A percentile compares a stretch with the other conserved stretches of the same genome.
These are phyloP conservation scores for Mycena capillaripes DNA, from an alignment of 768 basidiomycete species.

Conservation along the genomic window DNA sequence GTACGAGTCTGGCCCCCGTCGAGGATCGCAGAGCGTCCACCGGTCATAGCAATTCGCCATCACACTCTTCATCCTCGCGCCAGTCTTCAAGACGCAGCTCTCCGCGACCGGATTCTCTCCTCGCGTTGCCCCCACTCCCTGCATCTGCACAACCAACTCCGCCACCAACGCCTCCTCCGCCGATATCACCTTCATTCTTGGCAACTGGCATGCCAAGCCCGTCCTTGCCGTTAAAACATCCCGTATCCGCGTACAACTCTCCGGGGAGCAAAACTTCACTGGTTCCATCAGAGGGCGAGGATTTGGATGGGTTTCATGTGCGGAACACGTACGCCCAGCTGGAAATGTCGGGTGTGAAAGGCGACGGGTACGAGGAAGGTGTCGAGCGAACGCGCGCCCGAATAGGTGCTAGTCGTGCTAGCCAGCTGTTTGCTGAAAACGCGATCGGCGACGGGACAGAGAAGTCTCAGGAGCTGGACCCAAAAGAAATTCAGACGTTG, in stretches of 20 bases:
- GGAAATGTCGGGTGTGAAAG: constrained; percentile 91
- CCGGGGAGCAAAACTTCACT: constrained; percentile 71
- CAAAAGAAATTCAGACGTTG: constrained; percentile 82
- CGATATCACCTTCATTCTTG: constrained; percentile 23
- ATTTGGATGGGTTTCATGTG: constrained; percentile 86
- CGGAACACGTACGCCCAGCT: constrained; percentile 91
- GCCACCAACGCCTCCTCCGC: constrained; percentile 35
- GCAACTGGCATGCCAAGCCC: constrained; percentile 39
- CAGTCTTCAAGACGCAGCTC: constrained; percentile 32
- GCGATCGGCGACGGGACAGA: constrained; percentile 70
- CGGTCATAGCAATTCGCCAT: constrained; percentile 42
- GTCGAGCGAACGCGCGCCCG: constrained; percentile 92
- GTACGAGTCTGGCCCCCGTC: constrained; percentile 37
- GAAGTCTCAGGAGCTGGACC: constrained; percentile 75
- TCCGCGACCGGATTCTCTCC: constrained; percentile 31
- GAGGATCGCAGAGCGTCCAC: constrained; percentile 50
- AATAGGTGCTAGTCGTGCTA: constrained; percentile 65
- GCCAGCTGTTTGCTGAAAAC: constrained; percentile 69
- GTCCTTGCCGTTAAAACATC: constrained; percentile 54
- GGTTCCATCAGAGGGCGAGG: constrained; percentile 83
- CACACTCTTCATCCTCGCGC: constrained; percentile 28
- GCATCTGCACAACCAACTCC: constrained; percentile 19
- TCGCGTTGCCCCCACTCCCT: constrained; percentile 19
- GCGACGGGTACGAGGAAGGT: constrained; percentile 95
- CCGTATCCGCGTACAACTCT: constrained; percentile 40